Evolutionary conservation across 768 basidiomycete species (phyloP).

Genomic region (Tricholoma flavovirens): DNA sequence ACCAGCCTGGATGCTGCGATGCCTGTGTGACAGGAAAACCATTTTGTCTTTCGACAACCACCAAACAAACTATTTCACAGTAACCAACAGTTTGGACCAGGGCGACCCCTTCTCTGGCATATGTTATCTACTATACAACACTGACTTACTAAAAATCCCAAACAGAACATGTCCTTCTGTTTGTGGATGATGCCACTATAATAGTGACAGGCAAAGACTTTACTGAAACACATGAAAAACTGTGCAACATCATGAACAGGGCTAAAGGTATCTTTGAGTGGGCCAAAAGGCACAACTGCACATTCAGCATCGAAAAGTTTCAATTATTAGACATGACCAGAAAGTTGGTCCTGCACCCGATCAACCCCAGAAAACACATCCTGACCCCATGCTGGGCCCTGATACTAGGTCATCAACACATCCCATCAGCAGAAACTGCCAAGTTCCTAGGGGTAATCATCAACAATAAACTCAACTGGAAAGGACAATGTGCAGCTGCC

Average conservation of each 20-base stretch:
- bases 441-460: constrained; percentile 23
- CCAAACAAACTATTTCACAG: not conserved
- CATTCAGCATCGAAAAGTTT: constrained; percentile 14
- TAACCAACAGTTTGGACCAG: constrained; percentile 17
- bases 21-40: not conserved
- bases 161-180: constrained; percentile 5
- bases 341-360: not conserved
- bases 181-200: constrained; percentile 1
- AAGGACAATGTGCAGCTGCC: constrained; percentile 11
- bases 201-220: not conserved
- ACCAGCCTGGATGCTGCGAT: constrained; percentile 2
- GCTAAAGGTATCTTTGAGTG: too few species aligned
- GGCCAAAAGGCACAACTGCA: too few species aligned
- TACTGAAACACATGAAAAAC: constrained; percentile 3
- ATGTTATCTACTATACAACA: constrained; percentile 23
- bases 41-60: not conserved
- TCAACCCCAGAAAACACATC: not conserved
- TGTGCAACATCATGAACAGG: too few species aligned
- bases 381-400: not conserved
- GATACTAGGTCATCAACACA: not conserved
- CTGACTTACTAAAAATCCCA: constrained; percentile 13
- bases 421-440: constrained; percentile 3
- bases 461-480: constrained; percentile 2
- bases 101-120: constrained; percentile 19
- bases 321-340: not conserved